These are phyloP conservation scores for Aphanomyces stellatus DNA, from an alignment of 352 stramenopile genomes.

Conservation along the genomic window DNA sequence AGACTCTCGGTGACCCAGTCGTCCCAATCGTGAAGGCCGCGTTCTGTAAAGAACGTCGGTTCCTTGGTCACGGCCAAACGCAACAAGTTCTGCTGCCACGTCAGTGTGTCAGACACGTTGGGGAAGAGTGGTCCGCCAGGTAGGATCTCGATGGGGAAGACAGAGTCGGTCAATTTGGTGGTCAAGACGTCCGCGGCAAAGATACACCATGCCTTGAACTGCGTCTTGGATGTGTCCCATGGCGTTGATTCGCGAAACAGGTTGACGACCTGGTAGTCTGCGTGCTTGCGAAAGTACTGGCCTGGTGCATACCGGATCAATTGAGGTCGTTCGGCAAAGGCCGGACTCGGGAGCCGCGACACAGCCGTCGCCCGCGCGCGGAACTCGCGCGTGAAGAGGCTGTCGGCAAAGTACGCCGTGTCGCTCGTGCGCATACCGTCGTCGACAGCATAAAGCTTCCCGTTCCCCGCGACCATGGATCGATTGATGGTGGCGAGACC, in stretches of 20 bases:
- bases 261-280: conserved; percentile 70
- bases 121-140: conserved; percentile 35
- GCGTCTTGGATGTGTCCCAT: no score
- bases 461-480: conserved; percentile 54
- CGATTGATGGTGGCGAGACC: conserved; percentile 37
- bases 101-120: conserved; percentile 30
- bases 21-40: conserved; percentile 45
- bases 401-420: conserved; percentile 57
- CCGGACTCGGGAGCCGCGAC: conserved; percentile 36
- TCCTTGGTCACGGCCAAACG: conserved; percentile 41
- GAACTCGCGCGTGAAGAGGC: conserved; percentile 53
- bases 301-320: conserved; percentile 58
- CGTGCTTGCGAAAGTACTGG: conserved; percentile 67
- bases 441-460: conserved; percentile 40
- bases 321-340: conserved; percentile 48
- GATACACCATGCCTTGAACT: no score
- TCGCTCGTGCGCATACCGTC: conserved; percentile 44
- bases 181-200: no score
- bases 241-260: no score
- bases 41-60: conserved; percentile 44
- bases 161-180: no score
- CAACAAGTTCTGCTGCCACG: conserved; percentile 43
- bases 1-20: conserved; percentile 55
- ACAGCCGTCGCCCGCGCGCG: conserved; percentile 39
- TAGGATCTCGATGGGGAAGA: conserved; percentile 28